Evolutionary conservation across 352 stramenopile species (phyloP).

Genomic region (Phytophthora sojae): DNA sequence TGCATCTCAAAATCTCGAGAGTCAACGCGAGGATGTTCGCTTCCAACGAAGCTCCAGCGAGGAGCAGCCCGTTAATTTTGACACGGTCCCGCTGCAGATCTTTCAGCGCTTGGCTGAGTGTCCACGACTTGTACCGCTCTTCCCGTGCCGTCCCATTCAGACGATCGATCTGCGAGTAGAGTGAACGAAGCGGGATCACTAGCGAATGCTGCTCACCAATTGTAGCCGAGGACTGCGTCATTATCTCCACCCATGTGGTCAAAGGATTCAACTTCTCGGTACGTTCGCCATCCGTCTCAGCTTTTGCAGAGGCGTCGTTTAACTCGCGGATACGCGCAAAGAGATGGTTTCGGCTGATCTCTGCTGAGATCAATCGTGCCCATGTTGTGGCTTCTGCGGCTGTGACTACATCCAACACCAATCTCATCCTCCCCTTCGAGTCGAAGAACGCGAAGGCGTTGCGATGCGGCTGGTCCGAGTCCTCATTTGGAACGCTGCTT

Average conservation of each 20-base stretch:
- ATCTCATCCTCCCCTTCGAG: conserved; percentile 41
- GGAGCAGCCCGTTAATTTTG: conserved; percentile 55
- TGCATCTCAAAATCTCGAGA: conserved; percentile 30
- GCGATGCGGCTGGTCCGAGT: conserved; percentile 25
- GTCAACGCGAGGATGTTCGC: conserved; percentile 34
- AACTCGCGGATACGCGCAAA: conserved; percentile 36
- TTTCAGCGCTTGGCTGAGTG: conserved; percentile 69
- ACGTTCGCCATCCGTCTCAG: background rate
- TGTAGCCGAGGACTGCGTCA: conserved; percentile 9
- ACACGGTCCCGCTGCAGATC: conserved; percentile 70
- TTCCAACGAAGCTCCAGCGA: conserved; percentile 43
- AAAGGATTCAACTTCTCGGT: conserved; percentile 1
- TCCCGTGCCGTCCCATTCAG: conserved; percentile 41
- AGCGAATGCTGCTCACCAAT: conserved; percentile 23
- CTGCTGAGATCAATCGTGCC: conserved; percentile 49
- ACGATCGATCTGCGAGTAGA: conserved; percentile 61
- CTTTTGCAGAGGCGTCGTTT: conserved; percentile 7
- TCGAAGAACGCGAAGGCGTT: conserved; percentile 81
- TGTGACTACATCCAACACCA: conserved; percentile 64
- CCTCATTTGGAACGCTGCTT: conserved; percentile 38
- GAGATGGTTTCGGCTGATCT: conserved; percentile 47
- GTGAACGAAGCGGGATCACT: conserved; percentile 54
- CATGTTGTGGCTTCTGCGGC: conserved; percentile 49
- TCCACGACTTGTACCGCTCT: conserved; percentile 57
- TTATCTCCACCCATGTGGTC: conserved; percentile 25